Percentiles rank a stretch among this genome's conserved stretches.
Evolutionary conservation across 2,329 filamentous ascomycete species (phyloP).

Genomic region (Amylocarpus encephaloides): DNA sequence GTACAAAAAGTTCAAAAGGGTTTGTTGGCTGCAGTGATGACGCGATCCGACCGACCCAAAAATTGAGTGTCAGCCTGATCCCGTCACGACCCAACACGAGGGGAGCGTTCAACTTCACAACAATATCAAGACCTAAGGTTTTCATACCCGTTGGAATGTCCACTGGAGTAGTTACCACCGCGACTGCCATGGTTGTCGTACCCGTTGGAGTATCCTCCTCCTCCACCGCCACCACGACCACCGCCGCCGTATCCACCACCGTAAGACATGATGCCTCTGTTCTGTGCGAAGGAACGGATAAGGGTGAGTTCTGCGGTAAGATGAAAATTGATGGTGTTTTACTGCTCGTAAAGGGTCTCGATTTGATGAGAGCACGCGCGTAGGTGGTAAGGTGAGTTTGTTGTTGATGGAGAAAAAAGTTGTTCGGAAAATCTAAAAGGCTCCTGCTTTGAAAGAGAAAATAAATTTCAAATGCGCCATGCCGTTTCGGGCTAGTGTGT

Average conservation of each 20-base stretch:
- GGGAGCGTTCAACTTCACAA: constrained; percentile 29
- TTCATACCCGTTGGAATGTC: constrained; percentile 45
- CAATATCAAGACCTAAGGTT: constrained; percentile 33
- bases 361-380: background rate
- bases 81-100: constrained; percentile 29
- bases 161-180: constrained; percentile 40
- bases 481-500: background rate
- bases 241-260: constrained; percentile 43
- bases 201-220: constrained; percentile 47
- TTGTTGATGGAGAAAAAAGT: too few species aligned
- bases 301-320: constrained; percentile 8
- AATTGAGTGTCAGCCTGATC: constrained; percentile 16
- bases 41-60: constrained; percentile 8
- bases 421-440: too few species aligned
- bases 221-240: constrained; percentile 37
- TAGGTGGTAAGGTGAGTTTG: too few species aligned
- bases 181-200: constrained; percentile 45
- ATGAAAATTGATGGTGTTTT: constrained; percentile 4
- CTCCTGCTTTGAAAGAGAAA: too few species aligned
- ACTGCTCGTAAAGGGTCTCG: background rate
- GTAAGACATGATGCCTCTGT: constrained; percentile 58
- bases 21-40: constrained; percentile 19
- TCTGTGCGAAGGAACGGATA: constrained; percentile 14
- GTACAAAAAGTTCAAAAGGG: constrained; percentile 14
- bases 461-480: constrained; percentile 3